phyloP scores from a whole-genome alignment of 192 early-diverging fungal species.

The Coemansia sp. region DNA sequence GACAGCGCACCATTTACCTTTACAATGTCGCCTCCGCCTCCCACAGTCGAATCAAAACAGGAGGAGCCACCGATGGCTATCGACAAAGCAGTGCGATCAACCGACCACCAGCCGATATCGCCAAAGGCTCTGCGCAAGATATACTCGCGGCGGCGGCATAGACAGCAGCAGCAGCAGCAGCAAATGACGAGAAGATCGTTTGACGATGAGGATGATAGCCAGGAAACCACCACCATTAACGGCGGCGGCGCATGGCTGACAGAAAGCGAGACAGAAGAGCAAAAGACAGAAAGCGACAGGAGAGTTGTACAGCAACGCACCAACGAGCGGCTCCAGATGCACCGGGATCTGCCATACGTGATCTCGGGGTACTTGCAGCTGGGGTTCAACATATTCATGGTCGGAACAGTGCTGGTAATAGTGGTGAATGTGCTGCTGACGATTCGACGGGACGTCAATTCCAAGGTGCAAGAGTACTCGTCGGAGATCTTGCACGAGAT shows the following conservation, averaged over 20 bases:
- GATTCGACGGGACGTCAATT: conserved; percentile 69
- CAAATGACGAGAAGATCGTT: not conserved
- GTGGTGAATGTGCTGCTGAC: conserved; percentile 67
- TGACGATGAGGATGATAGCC: conserved; percentile 3
- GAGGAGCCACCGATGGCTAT: conserved; percentile 11
- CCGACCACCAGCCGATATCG: conserved; percentile 32
- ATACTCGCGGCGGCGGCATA: conserved; percentile 17
- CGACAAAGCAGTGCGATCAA: conserved; percentile 18
- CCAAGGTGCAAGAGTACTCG: conserved; percentile 67
- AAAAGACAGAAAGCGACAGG: conserved; percentile 3
- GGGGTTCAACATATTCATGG: conserved; percentile 65
- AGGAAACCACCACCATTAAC: not conserved
- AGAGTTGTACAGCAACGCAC: conserved; percentile 5
- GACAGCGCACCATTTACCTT: conserved; percentile 41
- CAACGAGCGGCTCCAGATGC: conserved; percentile 42
- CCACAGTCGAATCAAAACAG: not conserved
- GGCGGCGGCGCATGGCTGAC: conserved; percentile 23
- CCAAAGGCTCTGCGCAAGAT: conserved; percentile 33
- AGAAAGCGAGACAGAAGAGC: conserved; percentile 10
- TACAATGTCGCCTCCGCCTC: conserved; percentile 22
- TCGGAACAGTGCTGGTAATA: conserved; percentile 59
- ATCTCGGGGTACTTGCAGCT: conserved; percentile 69
- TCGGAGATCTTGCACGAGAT: conserved; percentile 63
- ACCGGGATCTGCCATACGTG: conserved; percentile 51
- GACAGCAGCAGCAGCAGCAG: conserved; percentile 10